Base-by-base conservation (phyloP, 1,284 basidiomycete genomes). In the Fistulinella staudtii region DNA sequence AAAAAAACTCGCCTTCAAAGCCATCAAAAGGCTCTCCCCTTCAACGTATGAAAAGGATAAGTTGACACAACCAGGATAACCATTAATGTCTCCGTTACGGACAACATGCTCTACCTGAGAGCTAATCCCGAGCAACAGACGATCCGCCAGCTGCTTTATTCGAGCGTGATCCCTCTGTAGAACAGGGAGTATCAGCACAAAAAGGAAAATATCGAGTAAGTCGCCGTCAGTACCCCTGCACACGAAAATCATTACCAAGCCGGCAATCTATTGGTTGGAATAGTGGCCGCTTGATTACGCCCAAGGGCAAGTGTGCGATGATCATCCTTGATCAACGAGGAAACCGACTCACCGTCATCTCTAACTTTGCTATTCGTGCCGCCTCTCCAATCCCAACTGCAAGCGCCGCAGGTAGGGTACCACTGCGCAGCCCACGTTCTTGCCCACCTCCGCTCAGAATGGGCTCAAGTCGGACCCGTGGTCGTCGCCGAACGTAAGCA, bases 21-120 rank as follows among this genome's bases (percentile, higher is more conserved):
- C 95, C 96, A 99, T 99, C 52, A 99, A 70, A 51, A 99, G 77
- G 61, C 90, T 94, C 70, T 99, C 95, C 23, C 95, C 95, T 65
- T 99, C 95, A 35, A 99, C 93, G 64, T 97, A 99, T 10, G 94
- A 82, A 66, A 98, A 99, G 50, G 89, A 93, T 34, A 99, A 75
- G 69, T 98, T 98, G 60, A 97, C 81, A 66, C 94, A 98, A 31
- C 92, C 92, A 7, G 91, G 82, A 67, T 92, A 95, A 14, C 93
- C 95, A 46, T 82, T 75, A 0, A 75, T 67, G 65, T 98, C 94
- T 21, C 96, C 96, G 64, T 99, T 99, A 43, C 95, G 82, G 36
- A 97, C 82, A 46, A 99, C 91, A 57, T 91, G 84, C 47, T 92
- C 89, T 27, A 98, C 87, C 56, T 87, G 76, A 3, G 82, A 74